Conservation (phyloP, 1,284 basidiomycete genomes). For the Cystobasidiaceae sp. region DNA sequence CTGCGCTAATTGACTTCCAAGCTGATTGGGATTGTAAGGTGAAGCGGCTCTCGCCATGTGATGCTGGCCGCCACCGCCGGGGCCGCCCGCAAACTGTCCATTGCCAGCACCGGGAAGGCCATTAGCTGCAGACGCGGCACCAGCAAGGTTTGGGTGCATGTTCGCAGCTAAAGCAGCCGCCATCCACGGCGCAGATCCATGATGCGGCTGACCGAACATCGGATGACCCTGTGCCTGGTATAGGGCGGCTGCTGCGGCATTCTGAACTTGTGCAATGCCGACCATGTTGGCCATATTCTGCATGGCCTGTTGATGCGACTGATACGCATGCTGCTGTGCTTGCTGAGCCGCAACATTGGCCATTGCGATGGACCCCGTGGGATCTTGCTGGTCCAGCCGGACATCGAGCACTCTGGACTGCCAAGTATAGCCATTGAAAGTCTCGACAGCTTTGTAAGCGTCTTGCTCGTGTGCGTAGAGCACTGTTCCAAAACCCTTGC, state of each 20-base stretch:
- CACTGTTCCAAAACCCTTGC: slow-evolving; percentile 50
- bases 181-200: slow-evolving; percentile 20
- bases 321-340: slow-evolving; percentile 30
- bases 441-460: slow-evolving; percentile 46
- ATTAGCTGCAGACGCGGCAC: too few relatives aligned
- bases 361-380: slow-evolving; percentile 41
- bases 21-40: not conserved
- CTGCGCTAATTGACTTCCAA: not conserved
- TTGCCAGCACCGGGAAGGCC: too few relatives aligned
- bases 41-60: not conserved
- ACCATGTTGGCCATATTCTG: slow-evolving; percentile 30
- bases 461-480: slow-evolving; percentile 48
- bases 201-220: not conserved
- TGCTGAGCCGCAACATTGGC: slow-evolving; percentile 40
- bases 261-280: not conserved
- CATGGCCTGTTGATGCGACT: slow-evolving; percentile 32
- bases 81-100: too few relatives aligned
- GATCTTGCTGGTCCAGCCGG: slow-evolving; percentile 43
- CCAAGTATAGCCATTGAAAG: slow-evolving; percentile 45
- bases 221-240: not conserved
- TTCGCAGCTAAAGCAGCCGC: slow-evolving; percentile 16
- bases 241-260: not conserved
- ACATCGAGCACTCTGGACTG: slow-evolving; percentile 44
- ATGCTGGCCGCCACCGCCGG: too few relatives aligned
- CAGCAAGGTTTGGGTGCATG: slow-evolving; percentile 1